A percentile compares a stretch with the other conserved stretches of the same genome.
Evolutionary conservation across 495 filamentous ascomycete species (phyloP).

Genomic region (Saxophila tyrrhenica): DNA sequence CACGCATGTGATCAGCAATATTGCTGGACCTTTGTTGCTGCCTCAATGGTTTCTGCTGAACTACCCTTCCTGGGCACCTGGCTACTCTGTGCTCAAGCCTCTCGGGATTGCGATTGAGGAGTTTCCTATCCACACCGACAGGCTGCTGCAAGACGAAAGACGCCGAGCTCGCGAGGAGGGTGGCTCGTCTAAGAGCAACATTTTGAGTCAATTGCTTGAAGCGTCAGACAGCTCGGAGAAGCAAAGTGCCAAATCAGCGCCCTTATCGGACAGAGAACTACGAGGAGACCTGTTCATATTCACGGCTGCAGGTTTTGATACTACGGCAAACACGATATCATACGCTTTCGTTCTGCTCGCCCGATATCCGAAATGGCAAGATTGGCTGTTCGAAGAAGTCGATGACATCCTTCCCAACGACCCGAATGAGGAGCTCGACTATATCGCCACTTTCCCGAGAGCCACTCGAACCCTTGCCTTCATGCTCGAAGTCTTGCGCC

Average conservation of each 20-base stretch:
- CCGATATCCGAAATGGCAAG: slow-evolving; percentile 37
- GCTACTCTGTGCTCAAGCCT: slow-evolving; percentile 13
- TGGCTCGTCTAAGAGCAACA: slow-evolving; percentile 16
- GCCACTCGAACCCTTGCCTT: slow-evolving; percentile 37
- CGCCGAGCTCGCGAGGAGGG: slow-evolving; percentile 16
- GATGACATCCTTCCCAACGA: slow-evolving; percentile 16
- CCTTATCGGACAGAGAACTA: slow-evolving; percentile 35
- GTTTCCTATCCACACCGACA: slow-evolving; percentile 23
- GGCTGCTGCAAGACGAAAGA: slow-evolving; percentile 30
- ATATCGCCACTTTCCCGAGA: slow-evolving; percentile 32
- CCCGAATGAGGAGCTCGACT: slow-evolving; percentile 14
- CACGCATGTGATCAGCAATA: slow-evolving; percentile 14
- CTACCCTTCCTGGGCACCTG: slow-evolving; percentile 23
- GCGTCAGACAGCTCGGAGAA: slow-evolving; percentile 26
- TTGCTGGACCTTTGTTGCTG: slow-evolving; percentile 21
- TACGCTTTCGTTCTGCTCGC: slow-evolving; percentile 41
- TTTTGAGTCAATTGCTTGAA: slow-evolving; percentile 25
- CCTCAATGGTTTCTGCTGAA: slow-evolving; percentile 21
- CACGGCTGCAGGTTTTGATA: slow-evolving; percentile 45
- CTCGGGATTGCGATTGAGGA: slow-evolving; percentile 19
- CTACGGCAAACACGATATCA: slow-evolving; percentile 40
- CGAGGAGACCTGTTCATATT: slow-evolving; percentile 46
- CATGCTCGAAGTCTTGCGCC: slow-evolving; percentile 43
- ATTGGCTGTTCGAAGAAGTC: slow-evolving; percentile 38
- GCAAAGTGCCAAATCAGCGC: not conserved